These are phyloP conservation scores for Dendrobium officinale DNA, from an alignment of 106 monocot genomes.

Conservation along the genomic window DNA sequence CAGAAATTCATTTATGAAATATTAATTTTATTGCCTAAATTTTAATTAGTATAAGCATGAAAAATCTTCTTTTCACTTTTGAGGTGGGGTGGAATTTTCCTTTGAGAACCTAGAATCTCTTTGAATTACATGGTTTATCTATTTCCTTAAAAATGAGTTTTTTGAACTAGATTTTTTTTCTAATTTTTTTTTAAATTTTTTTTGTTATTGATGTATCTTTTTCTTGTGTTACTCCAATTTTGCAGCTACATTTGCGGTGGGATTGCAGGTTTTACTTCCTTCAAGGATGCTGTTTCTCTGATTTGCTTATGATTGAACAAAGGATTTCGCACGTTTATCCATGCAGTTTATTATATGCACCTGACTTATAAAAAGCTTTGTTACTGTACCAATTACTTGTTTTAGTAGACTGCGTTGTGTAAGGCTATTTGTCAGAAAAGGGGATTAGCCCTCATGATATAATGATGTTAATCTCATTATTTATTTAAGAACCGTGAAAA, in stretches of 20 bases:
- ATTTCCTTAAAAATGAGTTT: not conserved
- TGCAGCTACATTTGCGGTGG: constrained; percentile 1
- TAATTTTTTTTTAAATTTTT: not conserved
- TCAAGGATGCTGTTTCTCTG: not conserved
- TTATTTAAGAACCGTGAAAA: constrained; percentile 3
- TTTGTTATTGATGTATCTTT: not conserved
- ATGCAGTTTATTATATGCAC: not conserved
- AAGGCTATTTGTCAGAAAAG: not conserved
- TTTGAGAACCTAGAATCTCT: not conserved
- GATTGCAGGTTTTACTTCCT: not conserved
- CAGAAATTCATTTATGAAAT: too few relatives aligned
- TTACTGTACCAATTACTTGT: constrained; percentile 10
- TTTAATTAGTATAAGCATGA: not conserved
- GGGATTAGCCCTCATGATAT: constrained; percentile 2
- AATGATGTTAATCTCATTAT: constrained; percentile 3
- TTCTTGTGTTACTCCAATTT: not conserved
- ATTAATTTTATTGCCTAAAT: not conserved
- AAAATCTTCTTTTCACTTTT: not conserved
- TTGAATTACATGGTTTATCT: too few relatives aligned
- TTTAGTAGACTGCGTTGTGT: not conserved
- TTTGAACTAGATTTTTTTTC: not conserved
- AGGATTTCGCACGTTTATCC: not conserved
- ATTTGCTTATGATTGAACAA: not conserved
- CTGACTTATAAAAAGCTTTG: not conserved
- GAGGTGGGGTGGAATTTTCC: not conserved